phyloP scores from a whole-genome alignment of 2,329 filamentous ascomycete species.

The Huntiella decipiens region DNA sequence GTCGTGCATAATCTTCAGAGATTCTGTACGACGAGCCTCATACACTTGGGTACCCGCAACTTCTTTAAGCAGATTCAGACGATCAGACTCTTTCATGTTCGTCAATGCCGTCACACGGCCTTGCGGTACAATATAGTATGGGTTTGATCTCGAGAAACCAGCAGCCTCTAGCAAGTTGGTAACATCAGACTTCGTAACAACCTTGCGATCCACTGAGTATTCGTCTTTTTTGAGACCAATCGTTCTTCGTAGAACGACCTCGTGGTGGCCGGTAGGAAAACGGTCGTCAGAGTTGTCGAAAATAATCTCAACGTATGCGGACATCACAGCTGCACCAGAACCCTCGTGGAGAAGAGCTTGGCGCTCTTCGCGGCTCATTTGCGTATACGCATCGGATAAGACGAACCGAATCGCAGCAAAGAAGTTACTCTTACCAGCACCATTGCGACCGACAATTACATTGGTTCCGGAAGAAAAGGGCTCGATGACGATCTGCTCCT shows the following conservation, averaged over 20 bases:
- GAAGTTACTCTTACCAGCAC: constrained; percentile 98
- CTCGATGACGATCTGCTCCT: constrained; percentile 97
- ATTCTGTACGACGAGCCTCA: constrained; percentile 77
- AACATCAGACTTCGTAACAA: constrained; percentile 83
- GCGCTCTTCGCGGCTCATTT: constrained; percentile 88
- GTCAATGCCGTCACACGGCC: constrained; percentile 89
- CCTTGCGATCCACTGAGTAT: constrained; percentile 93
- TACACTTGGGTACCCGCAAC: constrained; percentile 98
- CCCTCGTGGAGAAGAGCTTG: constrained; percentile 95
- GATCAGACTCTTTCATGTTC: constrained; percentile 94
- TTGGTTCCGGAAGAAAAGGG: constrained; percentile 95
- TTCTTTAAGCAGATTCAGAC: constrained; percentile 79
- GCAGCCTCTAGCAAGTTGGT: constrained; percentile 90
- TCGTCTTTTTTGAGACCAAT: constrained; percentile 98
- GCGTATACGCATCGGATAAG: constrained; percentile 89
- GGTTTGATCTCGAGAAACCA: constrained; percentile 90
- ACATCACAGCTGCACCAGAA: constrained; percentile 93
- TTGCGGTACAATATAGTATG: constrained; percentile 97
- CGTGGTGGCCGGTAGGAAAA: constrained; percentile 81
- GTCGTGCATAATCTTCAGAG: constrained; percentile 89
- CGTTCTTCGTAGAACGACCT: constrained; percentile 77
- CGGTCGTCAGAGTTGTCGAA: constrained; percentile 96
- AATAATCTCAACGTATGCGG: constrained; percentile 97
- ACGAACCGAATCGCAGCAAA: constrained; percentile 98
- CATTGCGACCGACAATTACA: constrained; percentile 97